These are phyloP conservation scores for Zizania latifolia DNA, from an alignment of 176 grass and related monocot species.

Conservation along the genomic window DNA sequence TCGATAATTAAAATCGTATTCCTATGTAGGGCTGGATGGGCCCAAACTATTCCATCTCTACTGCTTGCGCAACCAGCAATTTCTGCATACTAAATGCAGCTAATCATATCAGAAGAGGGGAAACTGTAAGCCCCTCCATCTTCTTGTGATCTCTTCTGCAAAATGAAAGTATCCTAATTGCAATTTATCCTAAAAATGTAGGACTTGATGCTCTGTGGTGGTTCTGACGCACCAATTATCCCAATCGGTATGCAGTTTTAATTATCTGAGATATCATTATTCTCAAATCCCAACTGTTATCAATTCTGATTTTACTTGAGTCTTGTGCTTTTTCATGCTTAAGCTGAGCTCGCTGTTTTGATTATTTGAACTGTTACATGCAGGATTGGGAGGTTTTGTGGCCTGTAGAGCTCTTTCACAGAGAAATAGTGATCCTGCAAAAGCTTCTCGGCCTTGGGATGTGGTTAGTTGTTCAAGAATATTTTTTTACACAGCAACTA, in stretches of 20 bases:
- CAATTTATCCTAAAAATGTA: conserved; percentile 40
- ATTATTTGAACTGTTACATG: conserved; percentile 24
- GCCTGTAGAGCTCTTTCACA: conserved; percentile 95
- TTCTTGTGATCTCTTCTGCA: background rate
- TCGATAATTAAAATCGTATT: background rate
- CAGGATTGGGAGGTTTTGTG: conserved; percentile 97
- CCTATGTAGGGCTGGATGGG: conserved; percentile 90
- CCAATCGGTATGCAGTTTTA: conserved; percentile 60
- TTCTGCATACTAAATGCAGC: conserved; percentile 96
- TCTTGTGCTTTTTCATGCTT: conserved; percentile 12
- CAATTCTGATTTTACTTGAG: conserved; percentile 1
- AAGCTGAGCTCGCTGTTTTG: background rate
- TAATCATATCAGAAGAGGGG: conserved; percentile 87
- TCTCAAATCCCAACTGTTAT: conserved; percentile 3
- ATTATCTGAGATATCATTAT: conserved; percentile 4
- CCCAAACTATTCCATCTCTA: conserved; percentile 97
- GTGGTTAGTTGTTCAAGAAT: conserved; percentile 53
- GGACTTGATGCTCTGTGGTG: conserved; percentile 98
- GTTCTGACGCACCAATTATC: conserved; percentile 90
- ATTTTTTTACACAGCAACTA: background rate
- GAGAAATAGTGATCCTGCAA: conserved; percentile 82
- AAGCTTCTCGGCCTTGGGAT: conserved; percentile 97
- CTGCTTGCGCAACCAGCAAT: conserved; percentile 97
- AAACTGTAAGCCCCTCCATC: conserved; percentile 62
- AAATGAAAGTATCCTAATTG: background rate